A percentile compares a stretch with the other conserved stretches of the same genome.
These are phyloP conservation scores for Inonotus hispidus DNA, from an alignment of 1,284 basidiomycete species.

Conservation along the genomic window DNA sequence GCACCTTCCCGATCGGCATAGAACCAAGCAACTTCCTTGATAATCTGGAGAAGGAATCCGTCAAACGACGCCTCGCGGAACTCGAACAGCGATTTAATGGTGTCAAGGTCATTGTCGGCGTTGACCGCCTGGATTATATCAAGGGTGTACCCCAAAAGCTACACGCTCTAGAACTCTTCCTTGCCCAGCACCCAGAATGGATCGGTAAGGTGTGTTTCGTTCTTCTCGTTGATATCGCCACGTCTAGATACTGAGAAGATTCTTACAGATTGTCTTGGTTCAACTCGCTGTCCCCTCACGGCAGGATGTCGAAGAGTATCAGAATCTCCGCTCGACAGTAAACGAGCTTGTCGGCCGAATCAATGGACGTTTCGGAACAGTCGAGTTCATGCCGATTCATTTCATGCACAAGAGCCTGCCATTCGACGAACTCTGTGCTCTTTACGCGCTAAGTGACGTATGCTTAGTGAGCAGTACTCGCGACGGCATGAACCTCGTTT, in stretches of 20 bases:
- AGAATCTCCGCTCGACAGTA: constrained; percentile 92
- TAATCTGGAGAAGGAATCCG: constrained; percentile 73
- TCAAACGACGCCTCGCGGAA: constrained; percentile 74
- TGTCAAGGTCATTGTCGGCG: constrained; percentile 97
- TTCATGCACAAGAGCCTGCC: constrained; percentile 95
- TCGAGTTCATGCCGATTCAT: constrained; percentile 99
- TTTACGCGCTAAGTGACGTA: constrained; percentile 95
- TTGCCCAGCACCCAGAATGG: constrained; percentile 98
- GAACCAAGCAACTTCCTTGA: constrained; percentile 91
- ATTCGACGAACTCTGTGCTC: constrained; percentile 94
- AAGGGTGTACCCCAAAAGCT: constrained; percentile 99
- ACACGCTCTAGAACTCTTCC: constrained; percentile 93
- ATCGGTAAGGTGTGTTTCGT: constrained; percentile 74
- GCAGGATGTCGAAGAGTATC: constrained; percentile 99
- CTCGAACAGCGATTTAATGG: constrained; percentile 89
- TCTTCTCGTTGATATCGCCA: neutral
- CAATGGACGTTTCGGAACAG: constrained; percentile 97
- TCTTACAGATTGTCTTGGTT: constrained; percentile 80
- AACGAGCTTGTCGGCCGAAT: constrained; percentile 98
- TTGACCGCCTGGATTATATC: constrained; percentile 98
- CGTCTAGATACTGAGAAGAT: constrained; percentile 4
- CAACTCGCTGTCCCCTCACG: constrained; percentile 97
- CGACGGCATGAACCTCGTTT: constrained; percentile 99
- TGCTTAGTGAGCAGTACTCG: constrained; percentile 93
- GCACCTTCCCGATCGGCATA: constrained; percentile 98